Percentiles rank a stretch among this genome's conserved stretches.
phyloP scores from a whole-genome alignment of 495 filamentous ascomycete species.

The Penicillium bovifimosum region DNA sequence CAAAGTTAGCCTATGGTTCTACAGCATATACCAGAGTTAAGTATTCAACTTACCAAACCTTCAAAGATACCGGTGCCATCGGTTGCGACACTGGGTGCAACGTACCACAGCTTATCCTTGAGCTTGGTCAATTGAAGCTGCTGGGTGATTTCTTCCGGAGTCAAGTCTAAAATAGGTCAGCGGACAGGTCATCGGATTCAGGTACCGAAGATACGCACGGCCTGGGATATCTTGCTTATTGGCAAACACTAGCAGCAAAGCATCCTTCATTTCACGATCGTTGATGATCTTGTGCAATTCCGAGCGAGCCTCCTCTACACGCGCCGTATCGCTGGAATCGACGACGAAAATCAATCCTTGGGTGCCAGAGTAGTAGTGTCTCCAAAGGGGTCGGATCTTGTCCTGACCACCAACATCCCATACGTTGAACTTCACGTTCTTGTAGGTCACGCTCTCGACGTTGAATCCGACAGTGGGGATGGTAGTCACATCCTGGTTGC shows the following conservation, averaged over 20 bases:
- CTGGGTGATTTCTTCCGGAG: constrained; percentile 79
- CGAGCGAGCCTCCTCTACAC: constrained; percentile 83
- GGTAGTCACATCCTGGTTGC: constrained; percentile 93
- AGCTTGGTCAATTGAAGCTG: constrained; percentile 76
- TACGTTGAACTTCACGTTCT: constrained; percentile 99
- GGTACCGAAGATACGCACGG: constrained; percentile 50
- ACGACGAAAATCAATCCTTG: constrained; percentile 98
- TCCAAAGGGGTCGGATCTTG: constrained; percentile 96
- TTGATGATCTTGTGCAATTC: constrained; percentile 95
- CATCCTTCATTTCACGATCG: constrained; percentile 97
- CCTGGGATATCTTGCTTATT: constrained; percentile 94
- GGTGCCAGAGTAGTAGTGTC: constrained; percentile 97
- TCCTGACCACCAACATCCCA: constrained; percentile 99
- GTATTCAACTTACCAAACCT: constrained; percentile 61
- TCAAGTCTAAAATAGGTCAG: constrained; percentile 60
- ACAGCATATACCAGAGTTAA: neutral
- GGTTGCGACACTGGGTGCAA: constrained; percentile 91
- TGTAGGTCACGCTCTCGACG: constrained; percentile 98
- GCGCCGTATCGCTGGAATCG: constrained; percentile 78
- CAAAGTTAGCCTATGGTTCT: neutral
- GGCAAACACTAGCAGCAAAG: constrained; percentile 87
- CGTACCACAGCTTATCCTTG: constrained; percentile 92
- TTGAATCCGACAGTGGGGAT: constrained; percentile 99
- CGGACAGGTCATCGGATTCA: neutral
- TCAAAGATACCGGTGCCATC: constrained; percentile 92